These are phyloP conservation scores for Metschnikowia vanudenii DNA, from an alignment of 805 yeast species.

Conservation along the genomic window DNA sequence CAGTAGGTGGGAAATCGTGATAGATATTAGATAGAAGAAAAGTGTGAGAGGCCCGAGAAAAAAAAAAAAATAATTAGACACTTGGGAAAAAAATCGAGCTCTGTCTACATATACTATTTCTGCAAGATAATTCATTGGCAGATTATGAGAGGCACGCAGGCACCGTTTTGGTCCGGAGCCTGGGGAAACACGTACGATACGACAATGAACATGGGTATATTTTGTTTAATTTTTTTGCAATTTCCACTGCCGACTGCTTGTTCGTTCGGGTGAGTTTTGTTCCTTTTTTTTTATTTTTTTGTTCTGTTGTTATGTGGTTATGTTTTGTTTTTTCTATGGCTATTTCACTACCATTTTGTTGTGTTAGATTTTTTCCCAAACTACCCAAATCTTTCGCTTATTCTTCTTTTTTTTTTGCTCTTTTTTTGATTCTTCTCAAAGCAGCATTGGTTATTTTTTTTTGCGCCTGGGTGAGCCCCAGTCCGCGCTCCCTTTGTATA, in stretches of 20 bases:
- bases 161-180: no score
- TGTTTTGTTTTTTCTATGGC: no score
- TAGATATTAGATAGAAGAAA: neutral
- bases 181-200: no score
- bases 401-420: neutral
- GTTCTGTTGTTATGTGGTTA: no score
- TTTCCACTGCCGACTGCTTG: no score
- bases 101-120: conserved; percentile 11
- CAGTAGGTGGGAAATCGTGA: no score
- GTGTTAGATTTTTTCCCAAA: neutral
- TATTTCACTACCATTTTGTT: no score
- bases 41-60: neutral
- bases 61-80: conserved; percentile 3
- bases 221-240: no score
- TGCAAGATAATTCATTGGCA: conserved; percentile 8
- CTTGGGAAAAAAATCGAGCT: conserved; percentile 8
- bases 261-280: no score
- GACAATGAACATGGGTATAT: neutral
- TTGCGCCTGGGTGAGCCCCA: neutral
- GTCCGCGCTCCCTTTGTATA: no score
- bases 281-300: no score
- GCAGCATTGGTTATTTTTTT: neutral
- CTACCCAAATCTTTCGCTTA: neutral
- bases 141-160: conserved; percentile 1
- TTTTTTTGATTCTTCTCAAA: conserved; percentile 1